A percentile compares a stretch with the other conserved stretches of the same genome.
These are phyloP conservation scores for Malbranchea zuffiana DNA, from an alignment of 2,329 filamentous ascomycete genomes.

Conservation along the genomic window DNA sequence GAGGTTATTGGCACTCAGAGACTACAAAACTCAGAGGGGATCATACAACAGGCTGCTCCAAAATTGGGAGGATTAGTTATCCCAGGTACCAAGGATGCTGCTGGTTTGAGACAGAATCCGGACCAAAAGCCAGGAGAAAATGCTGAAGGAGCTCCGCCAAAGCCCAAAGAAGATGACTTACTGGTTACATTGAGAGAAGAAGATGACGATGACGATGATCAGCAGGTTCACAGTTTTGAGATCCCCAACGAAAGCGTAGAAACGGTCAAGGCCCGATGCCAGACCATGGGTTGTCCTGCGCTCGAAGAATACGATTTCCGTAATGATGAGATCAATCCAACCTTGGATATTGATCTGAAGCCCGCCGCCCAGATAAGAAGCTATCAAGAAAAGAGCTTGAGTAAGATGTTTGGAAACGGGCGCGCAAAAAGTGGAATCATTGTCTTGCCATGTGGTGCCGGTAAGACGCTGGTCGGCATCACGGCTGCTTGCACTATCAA, in stretches of 20 bases:
- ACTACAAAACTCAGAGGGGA: constrained; percentile 59
- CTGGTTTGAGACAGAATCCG: constrained; percentile 66
- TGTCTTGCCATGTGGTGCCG: constrained; percentile 88
- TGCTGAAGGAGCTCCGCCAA: constrained; percentile 28
- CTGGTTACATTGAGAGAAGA: constrained; percentile 59
- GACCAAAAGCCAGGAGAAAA: constrained; percentile 26
- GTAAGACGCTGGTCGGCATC: constrained; percentile 96
- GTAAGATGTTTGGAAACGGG: constrained; percentile 99
- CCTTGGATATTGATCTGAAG: constrained; percentile 83
- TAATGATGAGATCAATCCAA: constrained; percentile 79
- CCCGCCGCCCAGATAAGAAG: constrained; percentile 80
- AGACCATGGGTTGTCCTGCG: constrained; percentile 75
- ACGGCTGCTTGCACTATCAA: constrained; percentile 96
- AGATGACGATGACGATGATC: constrained; percentile 75
- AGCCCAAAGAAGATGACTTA: constrained; percentile 53
- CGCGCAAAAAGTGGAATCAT: constrained; percentile 96
- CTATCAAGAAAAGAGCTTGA: constrained; percentile 95
- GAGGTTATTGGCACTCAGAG: constrained; percentile 68
- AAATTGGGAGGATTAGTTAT: constrained; percentile 84
- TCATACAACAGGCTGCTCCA: constrained; percentile 71
- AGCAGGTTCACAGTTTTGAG: constrained; percentile 86
- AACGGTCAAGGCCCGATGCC: constrained; percentile 76
- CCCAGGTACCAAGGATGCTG: constrained; percentile 86
- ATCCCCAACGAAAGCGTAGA: constrained; percentile 75
- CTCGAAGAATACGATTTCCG: constrained; percentile 96